Percentiles rank a stretch among this genome's conserved stretches.
phyloP scores from a whole-genome alignment of 1,139 yeast genomes.

The Pichia terricola region DNA sequence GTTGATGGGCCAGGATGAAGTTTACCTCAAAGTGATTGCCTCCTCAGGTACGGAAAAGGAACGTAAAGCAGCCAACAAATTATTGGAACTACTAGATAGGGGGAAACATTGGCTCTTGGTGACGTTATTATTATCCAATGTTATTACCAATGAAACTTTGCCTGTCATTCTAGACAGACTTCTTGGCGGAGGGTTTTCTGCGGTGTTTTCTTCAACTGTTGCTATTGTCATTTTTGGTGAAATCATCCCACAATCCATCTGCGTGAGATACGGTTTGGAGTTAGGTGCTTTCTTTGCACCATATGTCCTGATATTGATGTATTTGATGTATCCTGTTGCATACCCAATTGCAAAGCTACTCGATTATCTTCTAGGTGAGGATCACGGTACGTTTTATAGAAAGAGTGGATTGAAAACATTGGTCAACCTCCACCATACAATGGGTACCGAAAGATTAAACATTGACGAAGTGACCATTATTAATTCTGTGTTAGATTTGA shows the following conservation, averaged over 20 bases:
- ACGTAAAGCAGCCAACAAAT: slow-evolving; percentile 63
- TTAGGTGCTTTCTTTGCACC: slow-evolving; percentile 90
- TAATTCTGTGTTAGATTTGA: slow-evolving; percentile 85
- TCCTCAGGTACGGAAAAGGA: slow-evolving; percentile 51
- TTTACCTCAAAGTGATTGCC: slow-evolving; percentile 66
- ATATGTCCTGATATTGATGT: slow-evolving; percentile 78
- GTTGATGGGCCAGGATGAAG: slow-evolving; percentile 97
- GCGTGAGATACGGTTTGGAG: slow-evolving; percentile 86
- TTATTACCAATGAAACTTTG: slow-evolving; percentile 88
- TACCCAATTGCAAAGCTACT: slow-evolving; percentile 79
- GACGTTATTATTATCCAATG: slow-evolving; percentile 75
- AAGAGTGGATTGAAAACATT: slow-evolving; percentile 88
- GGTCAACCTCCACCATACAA: slow-evolving; percentile 85
- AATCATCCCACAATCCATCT: slow-evolving; percentile 87
- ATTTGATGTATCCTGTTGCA: slow-evolving; percentile 83
- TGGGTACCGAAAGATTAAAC: slow-evolving; percentile 91
- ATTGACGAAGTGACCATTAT: slow-evolving; percentile 95
- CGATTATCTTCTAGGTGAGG: slow-evolving; percentile 83
- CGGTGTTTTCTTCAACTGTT: slow-evolving; percentile 86
- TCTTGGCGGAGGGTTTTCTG: slow-evolving; percentile 97
- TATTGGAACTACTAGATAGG: slow-evolving; percentile 57
- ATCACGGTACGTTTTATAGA: slow-evolving; percentile 91
- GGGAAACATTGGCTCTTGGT: slow-evolving; percentile 99
- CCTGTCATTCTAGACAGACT: slow-evolving; percentile 91
- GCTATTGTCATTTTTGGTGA: slow-evolving; percentile 94